phyloP scores from a whole-genome alignment of 192 early-diverging fungal species.

The Backusella australiensis region DNA sequence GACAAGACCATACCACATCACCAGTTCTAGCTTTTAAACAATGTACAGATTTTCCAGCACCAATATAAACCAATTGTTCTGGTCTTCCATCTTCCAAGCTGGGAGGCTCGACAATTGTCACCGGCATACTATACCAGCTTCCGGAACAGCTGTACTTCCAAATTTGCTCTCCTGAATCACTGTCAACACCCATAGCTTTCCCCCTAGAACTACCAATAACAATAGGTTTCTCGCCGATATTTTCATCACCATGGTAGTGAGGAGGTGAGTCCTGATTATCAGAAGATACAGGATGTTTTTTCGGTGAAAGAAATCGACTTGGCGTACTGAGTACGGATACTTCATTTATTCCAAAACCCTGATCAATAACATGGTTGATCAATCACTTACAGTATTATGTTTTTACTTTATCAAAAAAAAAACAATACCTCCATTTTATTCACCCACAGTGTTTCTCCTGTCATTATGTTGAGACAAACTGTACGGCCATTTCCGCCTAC shows the following conservation, averaged over 20 bases:
- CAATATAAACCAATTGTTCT: constrained; percentile 11
- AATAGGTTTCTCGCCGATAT: background rate
- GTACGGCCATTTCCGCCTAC: constrained; percentile 11
- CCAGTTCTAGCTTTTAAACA: constrained; percentile 12
- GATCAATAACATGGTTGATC: background rate
- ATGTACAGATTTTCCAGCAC: constrained; percentile 18
- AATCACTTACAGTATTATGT: background rate
- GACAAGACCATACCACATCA: constrained; percentile 4
- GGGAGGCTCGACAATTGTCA: constrained; percentile 11
- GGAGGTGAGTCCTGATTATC: background rate
- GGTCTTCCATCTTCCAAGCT: background rate
- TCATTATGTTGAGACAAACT: constrained; percentile 9
- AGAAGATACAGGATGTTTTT: background rate
- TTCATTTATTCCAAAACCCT: constrained; percentile 27
- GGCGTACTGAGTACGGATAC: constrained; percentile 17
- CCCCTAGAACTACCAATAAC: constrained; percentile 16
- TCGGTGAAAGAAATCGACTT: constrained; percentile 10
- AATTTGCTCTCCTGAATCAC: constrained; percentile 4
- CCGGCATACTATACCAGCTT: constrained; percentile 19
- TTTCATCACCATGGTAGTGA: background rate
- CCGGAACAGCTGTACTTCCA: constrained; percentile 27
- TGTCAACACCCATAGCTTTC: constrained; percentile 20
- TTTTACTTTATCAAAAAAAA: background rate
- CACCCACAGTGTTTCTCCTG: constrained; percentile 17
- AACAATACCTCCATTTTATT: constrained; percentile 27